Conservation (phyloP, 805 yeast genomes). For the Suhomyces kilbournensis region DNA sequence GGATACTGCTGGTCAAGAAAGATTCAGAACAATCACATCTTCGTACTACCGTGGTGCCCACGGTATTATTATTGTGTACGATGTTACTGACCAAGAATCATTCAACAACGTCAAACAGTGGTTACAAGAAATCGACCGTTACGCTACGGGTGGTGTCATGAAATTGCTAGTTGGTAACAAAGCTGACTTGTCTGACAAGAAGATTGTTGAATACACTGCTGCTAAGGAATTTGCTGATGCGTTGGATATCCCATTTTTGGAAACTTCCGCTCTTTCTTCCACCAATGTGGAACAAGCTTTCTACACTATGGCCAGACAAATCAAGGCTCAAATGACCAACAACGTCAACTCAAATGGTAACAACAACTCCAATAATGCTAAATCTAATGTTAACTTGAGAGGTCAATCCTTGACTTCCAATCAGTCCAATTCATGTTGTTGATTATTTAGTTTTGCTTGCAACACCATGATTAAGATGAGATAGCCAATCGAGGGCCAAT, state of each 20-base stretch:
- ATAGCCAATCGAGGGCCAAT: neutral
- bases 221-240: slow-evolving; percentile 98
- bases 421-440: slow-evolving; percentile 41
- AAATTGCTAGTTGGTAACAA: slow-evolving; percentile 95
- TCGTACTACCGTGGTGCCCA: slow-evolving; percentile 98
- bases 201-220: slow-evolving; percentile 91
- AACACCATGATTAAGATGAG: neutral
- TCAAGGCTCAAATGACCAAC: slow-evolving; percentile 89
- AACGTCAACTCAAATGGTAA: slow-evolving; percentile 41
- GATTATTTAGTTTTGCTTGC: slow-evolving; percentile 6
- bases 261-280: slow-evolving; percentile 91
- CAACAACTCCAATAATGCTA: slow-evolving; percentile 37
- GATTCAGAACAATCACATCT: slow-evolving; percentile 96
- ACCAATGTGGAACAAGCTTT: slow-evolving; percentile 98
- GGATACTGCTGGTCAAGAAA: slow-evolving; percentile 99
- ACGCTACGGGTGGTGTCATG: slow-evolving; percentile 96
- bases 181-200: slow-evolving; percentile 89
- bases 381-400: slow-evolving; percentile 67
- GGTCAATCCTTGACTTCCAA: slow-evolving; percentile 56
- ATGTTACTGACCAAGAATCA: slow-evolving; percentile 95
- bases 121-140: slow-evolving; percentile 97
- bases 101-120: slow-evolving; percentile 97
- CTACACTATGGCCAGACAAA: slow-evolving; percentile 97
- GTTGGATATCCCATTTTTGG: slow-evolving; percentile 89
- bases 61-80: slow-evolving; percentile 96